Evolutionary conservation across 306 rosid genomes (phyloP), one percentile per base, ranked within the genome.

Genomic region (Corylus heterophylla): DNA sequence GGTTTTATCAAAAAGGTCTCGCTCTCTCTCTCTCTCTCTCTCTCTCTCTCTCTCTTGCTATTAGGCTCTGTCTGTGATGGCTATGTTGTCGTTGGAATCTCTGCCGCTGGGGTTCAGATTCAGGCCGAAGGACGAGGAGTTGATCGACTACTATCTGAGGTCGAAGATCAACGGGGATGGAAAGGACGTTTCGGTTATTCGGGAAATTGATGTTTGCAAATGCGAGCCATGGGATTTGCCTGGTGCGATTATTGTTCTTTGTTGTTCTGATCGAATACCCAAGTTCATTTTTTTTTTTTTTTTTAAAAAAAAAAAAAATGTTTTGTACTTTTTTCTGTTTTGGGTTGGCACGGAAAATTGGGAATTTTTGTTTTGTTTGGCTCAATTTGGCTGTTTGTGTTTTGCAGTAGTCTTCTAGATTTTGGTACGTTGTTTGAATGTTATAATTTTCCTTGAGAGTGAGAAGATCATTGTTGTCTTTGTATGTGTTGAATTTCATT

Each of bases 161-260:
- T 82, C 58, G 67, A 96, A 96, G 88, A 90, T 93, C 89, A 91
- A 93, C 67, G 98, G 99, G 0, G 69, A 85, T 45, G 85, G 89
- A 47, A 79, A 73, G 0, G 92, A 88, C 17, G 99, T 96, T 70
- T 74, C 88, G 83, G 98, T 96, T 68, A 96, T 96, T 35, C 89
- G 93, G 25, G 99, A 96, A 48, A 86, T 96, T 59, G 99, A 96
- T 88, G 94, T 96, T 71, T 96, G 99, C 85, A 96, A 89, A 84
- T 86, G 88, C 86, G 99, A 96, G 76, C 99, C 99, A 1, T 93
- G 99, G 98, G 99, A 96, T 61, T 79, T 96, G 78, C 99, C 99
- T 29, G 94, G 99, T 96, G 91, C 14, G 54, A 25, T 63, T 68
- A 2, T 35, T 17, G 13, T 16, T 55, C 48, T 4, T 42, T 58